A percentile compares a stretch with the other conserved stretches of the same genome.
These are phyloP conservation scores for Plasmodium relictum DNA, from an alignment of 169 alveolate species.

Conservation along the genomic window DNA sequence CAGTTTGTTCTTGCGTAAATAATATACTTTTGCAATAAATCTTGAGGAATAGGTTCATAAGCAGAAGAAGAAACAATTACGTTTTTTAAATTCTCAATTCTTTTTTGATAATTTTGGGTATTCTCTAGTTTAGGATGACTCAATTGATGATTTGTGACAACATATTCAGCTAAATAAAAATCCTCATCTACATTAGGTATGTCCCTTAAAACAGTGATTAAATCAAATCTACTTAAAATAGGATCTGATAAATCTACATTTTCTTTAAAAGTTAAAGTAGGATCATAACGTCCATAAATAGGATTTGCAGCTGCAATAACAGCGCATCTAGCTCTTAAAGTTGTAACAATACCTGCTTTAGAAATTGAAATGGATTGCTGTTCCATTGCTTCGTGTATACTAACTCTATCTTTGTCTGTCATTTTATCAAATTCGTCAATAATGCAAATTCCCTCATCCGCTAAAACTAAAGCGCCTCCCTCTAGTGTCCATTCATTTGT, in stretches of 20 bases:
- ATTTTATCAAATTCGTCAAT: constrained; percentile 99
- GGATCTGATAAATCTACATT: constrained; percentile 99
- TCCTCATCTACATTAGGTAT: constrained; percentile 96
- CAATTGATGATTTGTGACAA: constrained; percentile 96
- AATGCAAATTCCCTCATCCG: constrained; percentile 99
- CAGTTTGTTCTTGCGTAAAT: constrained; percentile 96
- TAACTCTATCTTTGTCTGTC: constrained; percentile 99
- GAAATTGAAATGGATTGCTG: constrained; percentile 99
- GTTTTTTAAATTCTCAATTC: constrained; percentile 81
- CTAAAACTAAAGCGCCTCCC: constrained; percentile 99
- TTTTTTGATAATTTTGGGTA: constrained; percentile 85
- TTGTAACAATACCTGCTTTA: constrained; percentile 98
- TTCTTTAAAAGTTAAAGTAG: constrained; percentile 96
- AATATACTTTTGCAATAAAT: constrained; percentile 95
- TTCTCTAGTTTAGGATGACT: constrained; percentile 93
- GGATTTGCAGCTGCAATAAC: constrained; percentile 99
- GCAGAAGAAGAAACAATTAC: constrained; percentile 86
- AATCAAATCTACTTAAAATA: constrained; percentile 98
- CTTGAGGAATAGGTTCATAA: constrained; percentile 92
- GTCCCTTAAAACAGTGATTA: constrained; percentile 98
- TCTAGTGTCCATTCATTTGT: constrained; percentile 98
- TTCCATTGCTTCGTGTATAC: constrained; percentile 99
- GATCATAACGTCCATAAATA: constrained; percentile 96
- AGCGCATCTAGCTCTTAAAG: constrained; percentile 98
- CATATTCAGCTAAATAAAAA: constrained; percentile 96